phyloP scores from a whole-genome alignment of 2,329 filamentous ascomycete species.

The Neofusicoccum cordaticola region DNA sequence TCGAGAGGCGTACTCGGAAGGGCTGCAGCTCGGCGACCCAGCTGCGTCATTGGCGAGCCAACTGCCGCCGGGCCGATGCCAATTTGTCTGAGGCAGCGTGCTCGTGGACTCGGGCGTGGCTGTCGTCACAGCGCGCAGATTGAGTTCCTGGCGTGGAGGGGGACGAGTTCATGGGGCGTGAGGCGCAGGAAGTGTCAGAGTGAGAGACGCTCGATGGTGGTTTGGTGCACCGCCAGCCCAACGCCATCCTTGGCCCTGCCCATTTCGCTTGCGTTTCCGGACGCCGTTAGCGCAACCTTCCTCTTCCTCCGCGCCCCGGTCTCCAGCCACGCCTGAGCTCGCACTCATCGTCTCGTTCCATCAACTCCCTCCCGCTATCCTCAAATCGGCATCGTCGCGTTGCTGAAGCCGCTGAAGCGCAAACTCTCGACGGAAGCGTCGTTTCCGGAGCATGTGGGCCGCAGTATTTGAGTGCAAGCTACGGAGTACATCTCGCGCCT shows the following conservation, averaged over 20 bases:
- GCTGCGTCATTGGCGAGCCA: background rate
- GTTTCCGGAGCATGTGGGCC: background rate
- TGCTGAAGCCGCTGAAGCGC: background rate
- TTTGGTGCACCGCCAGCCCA: background rate
- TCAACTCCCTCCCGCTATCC: background rate
- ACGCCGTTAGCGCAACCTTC: background rate
- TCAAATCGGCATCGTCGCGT: background rate
- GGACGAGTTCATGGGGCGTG: background rate
- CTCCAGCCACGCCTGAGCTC: background rate
- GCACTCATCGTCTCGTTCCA: background rate
- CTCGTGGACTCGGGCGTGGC: background rate
- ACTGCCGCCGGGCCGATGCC: background rate
- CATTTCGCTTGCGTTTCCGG: background rate
- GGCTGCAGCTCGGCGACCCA: background rate
- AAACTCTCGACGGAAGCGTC: no score
- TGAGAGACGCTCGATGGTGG: background rate
- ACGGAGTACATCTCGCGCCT: no score
- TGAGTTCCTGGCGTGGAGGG: background rate
- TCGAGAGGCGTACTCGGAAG: background rate
- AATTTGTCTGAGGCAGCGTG: background rate
- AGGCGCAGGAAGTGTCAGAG: slow-evolving; percentile 8
- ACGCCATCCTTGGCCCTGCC: background rate
- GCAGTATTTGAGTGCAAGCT: background rate
- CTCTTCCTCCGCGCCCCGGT: background rate
- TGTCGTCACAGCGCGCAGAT: background rate